Base-by-base conservation (phyloP, 352 stramenopile species). In the Pythium aristosporum region DNA sequence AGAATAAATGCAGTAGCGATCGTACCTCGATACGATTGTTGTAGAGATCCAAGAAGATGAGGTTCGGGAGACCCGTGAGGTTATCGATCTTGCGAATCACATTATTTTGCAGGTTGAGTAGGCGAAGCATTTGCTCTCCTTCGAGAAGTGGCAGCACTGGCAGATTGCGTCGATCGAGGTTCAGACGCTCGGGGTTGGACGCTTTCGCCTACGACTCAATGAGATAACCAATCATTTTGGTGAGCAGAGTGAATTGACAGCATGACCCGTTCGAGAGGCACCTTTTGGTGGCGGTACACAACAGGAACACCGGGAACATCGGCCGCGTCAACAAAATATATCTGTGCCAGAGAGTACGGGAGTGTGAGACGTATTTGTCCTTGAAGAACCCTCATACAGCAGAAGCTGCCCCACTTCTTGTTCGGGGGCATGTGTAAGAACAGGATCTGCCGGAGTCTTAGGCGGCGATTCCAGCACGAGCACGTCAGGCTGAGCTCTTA, bases 21-120 rank as follows among this genome's bases (percentile, higher is more conserved):
- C 25, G 11, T 74, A 89, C 78, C 70, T 93, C 85, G 23, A 98
- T 89, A 11, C 85, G 72, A 67, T 98, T 98, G 69, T 97, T 97
- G 76, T 97, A 97, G 15, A 98, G 72, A 43, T 98, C 91, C 0
- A 98, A 67, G 47, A 97, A 98, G 36, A 98, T 97, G 44, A 98
- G 69, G 61, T 96, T 97, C 0, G 85, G 82, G 5, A 98, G 70
- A 18, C 85, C 81, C 9, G 83, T 47, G 16, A 97, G 67, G 66
- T 97, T 96, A 21, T 89, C 77, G 48, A 98, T 97, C 34, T 69
- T 68, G 11, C 66, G 73, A 57, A 98, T 97, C 12, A 77, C 57
- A 66, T 98, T 98, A 75, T 97, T 97, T 69, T 98, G 91, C 25
- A 96, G 72, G 63, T 97, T 97, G 25, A 98, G 76, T 3, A 97